phyloP scores from a whole-genome alignment of 2,329 filamentous ascomycete genomes.

The Talaromyces marneffei region DNA sequence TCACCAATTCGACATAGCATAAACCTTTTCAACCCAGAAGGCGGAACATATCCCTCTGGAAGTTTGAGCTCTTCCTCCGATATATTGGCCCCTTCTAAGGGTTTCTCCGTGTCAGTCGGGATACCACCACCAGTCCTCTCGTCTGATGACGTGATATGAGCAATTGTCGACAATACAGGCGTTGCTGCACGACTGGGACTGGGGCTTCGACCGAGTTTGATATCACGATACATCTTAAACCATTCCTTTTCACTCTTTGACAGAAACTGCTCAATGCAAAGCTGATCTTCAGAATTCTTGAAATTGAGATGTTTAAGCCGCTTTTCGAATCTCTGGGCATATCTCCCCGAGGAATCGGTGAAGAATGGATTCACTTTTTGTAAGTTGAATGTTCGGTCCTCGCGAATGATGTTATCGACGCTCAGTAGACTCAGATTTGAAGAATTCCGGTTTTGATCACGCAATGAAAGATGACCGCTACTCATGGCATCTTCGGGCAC shows the following conservation, averaged over 20 bases:
- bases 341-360: conserved; percentile 53
- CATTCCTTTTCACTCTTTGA: conserved; percentile 57
- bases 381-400: conserved; percentile 51
- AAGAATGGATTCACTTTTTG: conserved; percentile 60
- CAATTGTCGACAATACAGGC: conserved; percentile 17
- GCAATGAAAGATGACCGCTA: not conserved
- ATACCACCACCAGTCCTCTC: not conserved
- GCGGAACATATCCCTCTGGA: conserved; percentile 46
- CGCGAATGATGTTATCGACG: conserved; percentile 41
- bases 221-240: conserved; percentile 50
- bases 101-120: not conserved
- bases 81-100: conserved; percentile 29
- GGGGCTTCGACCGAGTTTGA: conserved; percentile 10
- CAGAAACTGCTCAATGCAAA: conserved; percentile 57
- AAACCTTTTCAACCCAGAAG: conserved; percentile 46
- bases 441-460: not conserved
- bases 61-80: conserved; percentile 44
- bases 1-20: conserved; percentile 49
- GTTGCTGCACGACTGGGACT: conserved; percentile 39
- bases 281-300: conserved; percentile 47
- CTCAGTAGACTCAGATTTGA: conserved; percentile 13
- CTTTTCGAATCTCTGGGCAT: conserved; percentile 50
- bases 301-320: conserved; percentile 48
- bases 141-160: conserved; percentile 1
- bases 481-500: conserved; percentile 4